These are phyloP conservation scores for Perkinsus chesapeaki DNA, from an alignment of 169 alveolate genomes.

Conservation along the genomic window DNA sequence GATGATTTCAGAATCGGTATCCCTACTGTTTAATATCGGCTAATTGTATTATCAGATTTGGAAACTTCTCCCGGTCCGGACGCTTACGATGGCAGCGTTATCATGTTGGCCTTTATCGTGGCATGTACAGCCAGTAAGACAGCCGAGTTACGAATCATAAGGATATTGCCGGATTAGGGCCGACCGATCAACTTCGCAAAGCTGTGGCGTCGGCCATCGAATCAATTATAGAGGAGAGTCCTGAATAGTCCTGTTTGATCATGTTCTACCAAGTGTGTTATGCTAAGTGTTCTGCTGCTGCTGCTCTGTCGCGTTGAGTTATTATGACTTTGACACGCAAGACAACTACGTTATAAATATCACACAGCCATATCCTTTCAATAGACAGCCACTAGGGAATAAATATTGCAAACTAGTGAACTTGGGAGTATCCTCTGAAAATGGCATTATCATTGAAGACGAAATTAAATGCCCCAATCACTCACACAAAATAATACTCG, in stretches of 20 bases:
- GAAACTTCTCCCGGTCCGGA: background rate
- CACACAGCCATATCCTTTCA: too few species aligned
- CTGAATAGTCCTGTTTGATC: background rate
- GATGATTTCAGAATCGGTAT: background rate
- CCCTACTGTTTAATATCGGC: background rate
- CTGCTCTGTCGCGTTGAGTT: background rate
- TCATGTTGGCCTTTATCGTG: background rate
- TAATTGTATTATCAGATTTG: background rate
- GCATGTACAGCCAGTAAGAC: background rate
- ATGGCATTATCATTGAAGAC: too few species aligned
- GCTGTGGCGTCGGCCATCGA: background rate
- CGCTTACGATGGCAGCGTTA: background rate
- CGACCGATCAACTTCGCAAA: background rate
- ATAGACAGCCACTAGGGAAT: background rate
- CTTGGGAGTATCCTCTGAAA: background rate
- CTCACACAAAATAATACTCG: background rate
- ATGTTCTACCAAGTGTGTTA: background rate
- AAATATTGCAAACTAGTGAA: background rate
- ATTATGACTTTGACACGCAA: too few species aligned
- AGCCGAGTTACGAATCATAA: background rate
- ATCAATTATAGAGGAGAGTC: background rate
- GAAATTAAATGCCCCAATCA: too few species aligned
- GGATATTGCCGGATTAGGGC: background rate
- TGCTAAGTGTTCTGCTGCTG: background rate
- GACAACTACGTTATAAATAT: too few species aligned